Conservation (phyloP, 176 grass and related monocot genomes). For the Dendrocalamus sinicus region DNA sequence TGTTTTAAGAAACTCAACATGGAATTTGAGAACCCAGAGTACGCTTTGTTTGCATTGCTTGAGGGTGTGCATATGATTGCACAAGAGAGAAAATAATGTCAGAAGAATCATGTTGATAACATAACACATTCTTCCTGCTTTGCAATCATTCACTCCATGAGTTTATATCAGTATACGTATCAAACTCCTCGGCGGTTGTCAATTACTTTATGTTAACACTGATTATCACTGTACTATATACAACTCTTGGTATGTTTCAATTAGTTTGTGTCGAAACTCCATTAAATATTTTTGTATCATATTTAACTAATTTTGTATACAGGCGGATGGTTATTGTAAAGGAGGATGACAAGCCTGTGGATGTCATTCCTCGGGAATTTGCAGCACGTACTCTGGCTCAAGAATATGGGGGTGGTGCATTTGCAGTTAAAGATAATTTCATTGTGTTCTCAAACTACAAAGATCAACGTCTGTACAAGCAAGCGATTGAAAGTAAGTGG, state of each 20-base stretch:
- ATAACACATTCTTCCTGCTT: neutral
- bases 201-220: neutral
- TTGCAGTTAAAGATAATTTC: slow-evolving; percentile 66
- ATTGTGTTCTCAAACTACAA: slow-evolving; percentile 93
- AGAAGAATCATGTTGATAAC: neutral
- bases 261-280: neutral
- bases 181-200: neutral
- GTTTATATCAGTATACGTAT: neutral
- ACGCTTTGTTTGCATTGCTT: neutral
- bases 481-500: slow-evolving; percentile 60
- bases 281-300: neutral
- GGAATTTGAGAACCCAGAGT: neutral
- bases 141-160: neutral
- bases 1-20: neutral
- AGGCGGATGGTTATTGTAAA: slow-evolving; percentile 95
- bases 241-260: neutral
- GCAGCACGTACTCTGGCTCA: slow-evolving; percentile 81
- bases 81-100: neutral
- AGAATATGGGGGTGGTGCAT: slow-evolving; percentile 85
- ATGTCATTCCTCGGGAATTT: slow-evolving; percentile 80
- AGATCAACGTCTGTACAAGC: slow-evolving; percentile 86
- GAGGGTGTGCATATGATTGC: neutral
- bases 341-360: slow-evolving; percentile 71
- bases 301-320: slow-evolving; percentile 38
- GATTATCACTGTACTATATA: slow-evolving; percentile 6